Conservation (phyloP, 371 early-diverging fungal species). For the Saksenaea vasiformis region DNA sequence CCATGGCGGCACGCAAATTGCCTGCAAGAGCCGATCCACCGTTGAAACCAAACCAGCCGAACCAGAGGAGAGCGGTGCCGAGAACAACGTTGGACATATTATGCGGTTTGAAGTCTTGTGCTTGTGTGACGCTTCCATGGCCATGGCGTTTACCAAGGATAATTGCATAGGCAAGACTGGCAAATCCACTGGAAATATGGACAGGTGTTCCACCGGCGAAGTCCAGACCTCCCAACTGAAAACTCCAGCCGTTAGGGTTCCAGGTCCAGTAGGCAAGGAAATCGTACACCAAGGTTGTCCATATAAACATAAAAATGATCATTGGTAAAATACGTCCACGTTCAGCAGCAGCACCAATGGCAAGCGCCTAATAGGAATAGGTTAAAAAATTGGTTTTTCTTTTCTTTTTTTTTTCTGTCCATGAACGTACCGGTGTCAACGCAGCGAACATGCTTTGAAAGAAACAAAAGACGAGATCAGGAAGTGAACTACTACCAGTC, state of each 20-base stretch:
- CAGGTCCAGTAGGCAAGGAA: conserved; percentile 94
- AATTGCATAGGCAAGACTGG: conserved; percentile 85
- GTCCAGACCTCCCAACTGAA: conserved; percentile 73
- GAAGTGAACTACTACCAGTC: conserved; percentile 58
- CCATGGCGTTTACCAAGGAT: conserved; percentile 81
- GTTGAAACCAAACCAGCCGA: conserved; percentile 87
- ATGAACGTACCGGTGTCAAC: conserved; percentile 66
- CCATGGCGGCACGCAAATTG: conserved; percentile 84
- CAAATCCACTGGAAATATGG: conserved; percentile 88
- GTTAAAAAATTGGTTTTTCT: too few species aligned
- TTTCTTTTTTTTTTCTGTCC: neutral
- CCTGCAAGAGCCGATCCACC: conserved; percentile 85
- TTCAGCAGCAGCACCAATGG: conserved; percentile 91
- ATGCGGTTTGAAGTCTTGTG: conserved; percentile 79
- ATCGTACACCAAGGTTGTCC: conserved; percentile 91
- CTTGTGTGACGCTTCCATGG: conserved; percentile 45
- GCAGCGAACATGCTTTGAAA: conserved; percentile 53
- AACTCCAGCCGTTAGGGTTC: conserved; percentile 82
- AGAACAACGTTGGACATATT: conserved; percentile 88
- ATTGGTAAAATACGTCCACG: conserved; percentile 85
- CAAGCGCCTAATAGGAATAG: conserved; percentile 76
- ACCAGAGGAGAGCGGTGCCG: conserved; percentile 88
- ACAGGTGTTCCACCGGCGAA: conserved; percentile 94
- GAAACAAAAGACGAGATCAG: conserved; percentile 65
- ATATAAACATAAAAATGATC: conserved; percentile 88